Evolutionary conservation across 352 stramenopile genomes (phyloP).

Genomic region (Plasmopara halstedii): DNA sequence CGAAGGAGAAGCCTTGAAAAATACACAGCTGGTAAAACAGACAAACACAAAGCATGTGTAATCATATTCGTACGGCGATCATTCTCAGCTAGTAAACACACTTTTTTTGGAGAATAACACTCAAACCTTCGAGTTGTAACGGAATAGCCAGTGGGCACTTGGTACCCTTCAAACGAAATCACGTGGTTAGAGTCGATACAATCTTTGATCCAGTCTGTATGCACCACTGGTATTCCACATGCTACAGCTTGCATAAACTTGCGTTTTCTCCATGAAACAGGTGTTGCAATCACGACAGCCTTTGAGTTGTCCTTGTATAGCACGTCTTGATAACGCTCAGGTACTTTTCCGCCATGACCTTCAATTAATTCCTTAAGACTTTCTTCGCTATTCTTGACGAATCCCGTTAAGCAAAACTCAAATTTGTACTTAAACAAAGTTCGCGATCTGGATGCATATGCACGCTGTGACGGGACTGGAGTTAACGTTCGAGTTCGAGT

Average conservation of each 20-base stretch:
- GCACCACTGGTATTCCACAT: constrained; percentile 74
- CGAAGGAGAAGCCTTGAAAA: constrained; percentile 52
- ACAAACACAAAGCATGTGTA: too few species aligned
- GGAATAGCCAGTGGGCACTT: constrained; percentile 59
- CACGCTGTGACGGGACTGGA: constrained; percentile 36
- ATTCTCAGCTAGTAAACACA: constrained; percentile 5
- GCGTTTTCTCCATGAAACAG: constrained; percentile 64
- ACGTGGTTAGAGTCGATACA: constrained; percentile 42
- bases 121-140: constrained; percentile 58
- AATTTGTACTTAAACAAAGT: constrained; percentile 69
- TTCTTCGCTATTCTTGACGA: constrained; percentile 39
- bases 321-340: constrained; percentile 38
- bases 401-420: constrained; percentile 71
- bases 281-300: constrained; percentile 64
- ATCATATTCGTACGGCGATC: too few species aligned
- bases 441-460: constrained; percentile 39
- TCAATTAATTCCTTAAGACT: constrained; percentile 52
- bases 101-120: constrained; percentile 30
- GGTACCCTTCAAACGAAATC: constrained; percentile 65
- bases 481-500: constrained; percentile 43
- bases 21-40: constrained; percentile 39
- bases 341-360: constrained; percentile 56
- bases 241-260: constrained; percentile 78
- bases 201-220: constrained; percentile 71
- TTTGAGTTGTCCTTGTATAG: constrained; percentile 41